phyloP scores from a whole-genome alignment of 1,284 basidiomycete species.

The Leccinum angustisporum region DNA sequence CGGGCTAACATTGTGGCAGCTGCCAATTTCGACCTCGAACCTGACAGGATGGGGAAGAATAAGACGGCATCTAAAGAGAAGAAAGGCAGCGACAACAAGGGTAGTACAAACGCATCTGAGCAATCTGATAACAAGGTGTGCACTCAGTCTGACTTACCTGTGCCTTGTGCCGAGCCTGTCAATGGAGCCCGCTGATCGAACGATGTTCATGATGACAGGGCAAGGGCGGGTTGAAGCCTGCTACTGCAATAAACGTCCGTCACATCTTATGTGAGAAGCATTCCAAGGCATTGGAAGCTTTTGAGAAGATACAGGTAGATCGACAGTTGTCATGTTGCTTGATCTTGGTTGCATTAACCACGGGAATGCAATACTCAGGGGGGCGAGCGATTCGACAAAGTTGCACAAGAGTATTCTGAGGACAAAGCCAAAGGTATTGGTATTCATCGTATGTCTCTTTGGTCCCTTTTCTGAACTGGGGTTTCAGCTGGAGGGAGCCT shows the following conservation, averaged over 20 bases:
- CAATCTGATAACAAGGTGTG: constrained; percentile 31
- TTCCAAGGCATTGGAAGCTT: constrained; percentile 70
- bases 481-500: constrained; percentile 73
- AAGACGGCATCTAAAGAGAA: constrained; percentile 37
- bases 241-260: constrained; percentile 78
- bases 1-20: too few species aligned
- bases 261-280: constrained; percentile 88
- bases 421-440: constrained; percentile 76
- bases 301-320: constrained; percentile 71
- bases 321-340: background rate
- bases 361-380: constrained; percentile 41
- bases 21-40: background rate
- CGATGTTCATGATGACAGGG: constrained; percentile 35
- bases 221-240: constrained; percentile 63
- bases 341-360: constrained; percentile 5
- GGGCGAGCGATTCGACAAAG: constrained; percentile 78
- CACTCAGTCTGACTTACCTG: background rate
- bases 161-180: background rate
- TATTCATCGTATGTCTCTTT: constrained; percentile 21
- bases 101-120: constrained; percentile 34
- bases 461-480: constrained; percentile 3
- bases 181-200: background rate
- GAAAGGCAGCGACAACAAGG: constrained; percentile 34
- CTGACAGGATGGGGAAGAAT: constrained; percentile 53
- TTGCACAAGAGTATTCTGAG: constrained; percentile 83